These are phyloP conservation scores for Ceratocystis ficicola DNA, from an alignment of 2,329 filamentous ascomycete genomes.

Conservation along the genomic window DNA sequence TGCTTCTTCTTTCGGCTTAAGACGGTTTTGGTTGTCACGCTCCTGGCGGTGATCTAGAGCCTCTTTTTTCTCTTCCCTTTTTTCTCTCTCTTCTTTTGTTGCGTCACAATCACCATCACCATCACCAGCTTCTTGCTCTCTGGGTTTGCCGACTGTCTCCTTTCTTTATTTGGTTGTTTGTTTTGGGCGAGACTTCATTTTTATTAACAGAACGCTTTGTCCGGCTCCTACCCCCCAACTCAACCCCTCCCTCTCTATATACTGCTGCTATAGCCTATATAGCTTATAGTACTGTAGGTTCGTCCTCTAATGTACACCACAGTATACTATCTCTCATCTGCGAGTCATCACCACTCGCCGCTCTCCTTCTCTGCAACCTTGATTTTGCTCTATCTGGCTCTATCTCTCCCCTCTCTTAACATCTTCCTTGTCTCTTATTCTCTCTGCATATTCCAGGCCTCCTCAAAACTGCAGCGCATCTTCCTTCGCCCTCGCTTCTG, in stretches of 20 bases:
- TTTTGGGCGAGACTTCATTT: neutral
- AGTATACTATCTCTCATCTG: neutral
- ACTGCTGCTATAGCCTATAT: neutral
- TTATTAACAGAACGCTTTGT: neutral
- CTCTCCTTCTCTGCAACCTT: neutral
- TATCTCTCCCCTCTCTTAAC: neutral
- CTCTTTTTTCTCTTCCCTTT: neutral
- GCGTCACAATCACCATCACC: neutral
- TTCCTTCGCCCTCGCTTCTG: conserved; percentile 14
- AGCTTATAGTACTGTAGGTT: neutral
- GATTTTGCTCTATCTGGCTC: neutral
- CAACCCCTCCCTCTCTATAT: neutral
- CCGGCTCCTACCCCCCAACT: neutral
- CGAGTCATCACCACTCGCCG: neutral
- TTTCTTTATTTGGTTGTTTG: neutral
- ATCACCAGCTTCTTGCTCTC: neutral
- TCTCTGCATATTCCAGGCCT: conserved; percentile 6
- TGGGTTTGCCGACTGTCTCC: neutral
- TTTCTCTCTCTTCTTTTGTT: neutral
- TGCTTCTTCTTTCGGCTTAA: neutral
- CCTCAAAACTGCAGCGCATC: conserved; percentile 13
- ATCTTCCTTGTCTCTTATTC: conserved; percentile 1
- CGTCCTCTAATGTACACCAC: neutral
- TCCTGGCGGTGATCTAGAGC: neutral
- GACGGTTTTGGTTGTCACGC: neutral